Evolutionary conservation across 208 protist genomes (phyloP).

Genomic region (Acanthamoeba lenticulata): DNA sequence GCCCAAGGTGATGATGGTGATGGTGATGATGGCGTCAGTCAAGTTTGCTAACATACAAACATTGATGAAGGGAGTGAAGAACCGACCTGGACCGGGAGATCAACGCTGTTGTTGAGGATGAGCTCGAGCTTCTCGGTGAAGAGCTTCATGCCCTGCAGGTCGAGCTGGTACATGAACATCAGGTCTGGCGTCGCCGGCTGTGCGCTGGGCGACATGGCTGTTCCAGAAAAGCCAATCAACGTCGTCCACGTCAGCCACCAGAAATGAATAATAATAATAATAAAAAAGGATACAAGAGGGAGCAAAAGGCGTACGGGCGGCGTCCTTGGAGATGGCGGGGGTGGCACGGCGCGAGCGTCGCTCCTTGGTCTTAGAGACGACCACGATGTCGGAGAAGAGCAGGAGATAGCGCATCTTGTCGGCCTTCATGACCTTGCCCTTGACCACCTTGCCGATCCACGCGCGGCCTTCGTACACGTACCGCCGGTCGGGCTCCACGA

Average conservation of each 20-base stretch:
- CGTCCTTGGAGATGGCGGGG: neutral
- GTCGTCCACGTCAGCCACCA: neutral
- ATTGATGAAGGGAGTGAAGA: neutral
- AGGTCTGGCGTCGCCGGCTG: neutral
- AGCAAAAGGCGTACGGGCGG: neutral
- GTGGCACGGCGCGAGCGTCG: neutral
- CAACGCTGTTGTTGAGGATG: neutral
- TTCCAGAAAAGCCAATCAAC: neutral
- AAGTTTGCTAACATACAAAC: no score
- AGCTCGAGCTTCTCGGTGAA: conserved; percentile 47
- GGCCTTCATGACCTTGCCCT: neutral
- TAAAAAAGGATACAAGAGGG: neutral
- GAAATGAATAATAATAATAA: neutral
- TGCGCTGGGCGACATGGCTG: neutral
- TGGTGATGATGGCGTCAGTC: neutral
- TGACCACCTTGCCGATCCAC: conserved; percentile 26
- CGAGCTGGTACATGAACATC: conserved; percentile 28
- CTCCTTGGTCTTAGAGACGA: neutral
- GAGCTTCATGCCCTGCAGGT: conserved; percentile 4
- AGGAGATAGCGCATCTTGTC: conserved; percentile 10
- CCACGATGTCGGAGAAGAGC: neutral
- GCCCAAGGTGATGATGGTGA: no score
- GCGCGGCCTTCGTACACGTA: conserved; percentile 9
- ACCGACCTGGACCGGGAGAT: neutral
- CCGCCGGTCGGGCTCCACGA: neutral